Evolutionary conservation across 2,329 filamentous ascomycete species (phyloP).

Genomic region (Phaeosphaeria sp.): DNA sequence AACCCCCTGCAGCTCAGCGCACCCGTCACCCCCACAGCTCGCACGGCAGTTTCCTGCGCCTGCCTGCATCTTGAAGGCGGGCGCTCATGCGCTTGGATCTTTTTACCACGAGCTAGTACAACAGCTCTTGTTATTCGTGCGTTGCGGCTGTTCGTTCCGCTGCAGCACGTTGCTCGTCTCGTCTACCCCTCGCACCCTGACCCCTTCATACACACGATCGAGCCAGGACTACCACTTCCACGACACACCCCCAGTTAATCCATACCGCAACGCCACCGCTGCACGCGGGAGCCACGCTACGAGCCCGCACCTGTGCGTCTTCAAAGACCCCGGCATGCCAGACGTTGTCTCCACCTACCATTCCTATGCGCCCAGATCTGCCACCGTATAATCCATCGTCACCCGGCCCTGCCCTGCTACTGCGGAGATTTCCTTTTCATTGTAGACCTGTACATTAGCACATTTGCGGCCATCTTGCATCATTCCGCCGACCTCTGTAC

Average conservation of each 20-base stretch:
- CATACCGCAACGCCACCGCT: conserved; percentile 32
- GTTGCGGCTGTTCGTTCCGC: conserved; percentile 32
- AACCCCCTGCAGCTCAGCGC: conserved; percentile 31
- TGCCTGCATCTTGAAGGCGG: conserved; percentile 33
- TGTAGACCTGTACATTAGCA: conserved; percentile 36
- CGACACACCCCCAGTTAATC: conserved; percentile 21
- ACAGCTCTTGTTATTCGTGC: conserved; percentile 13
- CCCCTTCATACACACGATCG: conserved; percentile 32
- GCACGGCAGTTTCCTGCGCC: conserved; percentile 47
- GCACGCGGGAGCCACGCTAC: conserved; percentile 47
- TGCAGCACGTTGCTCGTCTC: conserved; percentile 34
- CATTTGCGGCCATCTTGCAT: conserved; percentile 22
- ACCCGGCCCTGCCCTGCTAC: conserved; percentile 40
- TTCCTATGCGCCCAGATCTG: conserved; percentile 46
- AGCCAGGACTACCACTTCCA: conserved; percentile 18
- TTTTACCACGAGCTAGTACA: conserved; percentile 18
- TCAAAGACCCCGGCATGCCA: conserved; percentile 37
- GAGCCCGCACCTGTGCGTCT: conserved; percentile 30
- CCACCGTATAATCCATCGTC: conserved; percentile 44
- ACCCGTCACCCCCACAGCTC: conserved; percentile 43
- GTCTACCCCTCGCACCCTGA: conserved; percentile 31
- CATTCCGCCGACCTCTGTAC: conserved; percentile 20
- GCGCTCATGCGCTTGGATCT: conserved; percentile 31
- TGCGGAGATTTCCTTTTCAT: conserved; percentile 44
- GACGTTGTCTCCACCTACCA: conserved; percentile 43